A percentile compares a stretch with the other conserved stretches of the same genome.
Evolutionary conservation across 805 yeast species (phyloP).

Genomic region (Jamesozyma rosinii): DNA sequence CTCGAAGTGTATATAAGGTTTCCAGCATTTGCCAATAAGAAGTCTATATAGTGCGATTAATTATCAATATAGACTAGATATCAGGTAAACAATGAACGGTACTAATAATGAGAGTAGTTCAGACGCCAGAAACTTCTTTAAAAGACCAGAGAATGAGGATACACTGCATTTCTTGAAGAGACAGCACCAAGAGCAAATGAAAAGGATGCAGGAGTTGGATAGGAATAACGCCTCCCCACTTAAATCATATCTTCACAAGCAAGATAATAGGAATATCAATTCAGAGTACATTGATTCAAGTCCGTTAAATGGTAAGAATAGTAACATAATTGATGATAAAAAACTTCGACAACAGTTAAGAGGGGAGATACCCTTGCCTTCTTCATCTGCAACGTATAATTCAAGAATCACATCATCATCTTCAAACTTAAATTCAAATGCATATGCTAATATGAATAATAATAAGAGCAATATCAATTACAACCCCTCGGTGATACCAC

Average conservation of each 20-base stretch:
- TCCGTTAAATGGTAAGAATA: background rate
- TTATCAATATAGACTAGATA: too few species aligned
- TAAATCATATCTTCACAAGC: background rate
- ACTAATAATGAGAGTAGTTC: background rate
- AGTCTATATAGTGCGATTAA: too few species aligned
- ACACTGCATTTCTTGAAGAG: constrained; percentile 24
- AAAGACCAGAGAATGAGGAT: constrained; percentile 24
- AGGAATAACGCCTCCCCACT: background rate
- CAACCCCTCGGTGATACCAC: background rate
- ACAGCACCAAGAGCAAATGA: constrained; percentile 24
- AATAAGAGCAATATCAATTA: background rate
- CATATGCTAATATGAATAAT: background rate
- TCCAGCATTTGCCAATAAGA: too few species aligned
- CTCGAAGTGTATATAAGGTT: too few species aligned
- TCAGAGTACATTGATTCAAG: background rate
- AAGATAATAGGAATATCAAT: background rate
- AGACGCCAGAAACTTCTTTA: constrained; percentile 8
- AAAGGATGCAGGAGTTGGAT: constrained; percentile 8
- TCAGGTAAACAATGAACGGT: background rate
- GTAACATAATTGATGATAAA: background rate
- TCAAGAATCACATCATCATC: background rate
- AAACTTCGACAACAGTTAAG: constrained; percentile 5
- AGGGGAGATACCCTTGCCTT: constrained; percentile 1
- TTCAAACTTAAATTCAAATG: background rate
- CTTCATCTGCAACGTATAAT: background rate